Evolutionary conservation across 306 rosid species (phyloP), one percentile per base, ranked within the genome.

Genomic region (Lupinus albus): DNA sequence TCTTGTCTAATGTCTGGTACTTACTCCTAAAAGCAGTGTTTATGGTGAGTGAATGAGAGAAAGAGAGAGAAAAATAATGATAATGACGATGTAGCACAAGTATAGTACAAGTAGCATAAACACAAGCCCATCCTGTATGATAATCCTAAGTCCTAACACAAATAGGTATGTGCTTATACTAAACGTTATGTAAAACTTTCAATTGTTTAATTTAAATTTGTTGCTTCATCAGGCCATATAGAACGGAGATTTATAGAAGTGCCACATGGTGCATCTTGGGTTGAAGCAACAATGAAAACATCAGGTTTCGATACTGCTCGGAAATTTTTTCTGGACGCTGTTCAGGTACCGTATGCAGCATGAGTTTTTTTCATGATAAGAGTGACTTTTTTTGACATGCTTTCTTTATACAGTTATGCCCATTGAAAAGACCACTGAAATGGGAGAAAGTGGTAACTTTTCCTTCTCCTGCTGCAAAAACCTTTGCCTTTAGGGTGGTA

Each of bases 231-330:
- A 93, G 98, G 98, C 72, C 90, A 83, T 67, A 93, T 93, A 56
- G 98, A 93, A 80, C 82, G 98, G 78, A 88, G 90, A 73, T 93
- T 81, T 68, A 73, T 93, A 66, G 94, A 86, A 78, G 97, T 90
- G 50, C 98, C 98, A 28, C 74, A 53, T 18, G 96, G 97, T 74
- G 91, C 98, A 70, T 75, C 88, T 65, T 93, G 98, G 98, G 91
- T 76, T 61, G 96, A 90, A 77, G 98, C 89, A 67, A 89, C 88
- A 2, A 84, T 93, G 82, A 88, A 83, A 80, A 68, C 94, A 36
- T 83, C 91, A 15, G 91, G 89, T 52, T 93, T 90, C 76, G 98
- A 93, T 75, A 93, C 97, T 25, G 20, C 90, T 14, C 78, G 98
- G 51, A 88, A 74, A 75, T 93, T 93, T 87, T 93, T 67, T 78